These are phyloP conservation scores for Neolecta irregularis DNA, from an alignment of 1,139 yeast genomes.

Conservation along the genomic window DNA sequence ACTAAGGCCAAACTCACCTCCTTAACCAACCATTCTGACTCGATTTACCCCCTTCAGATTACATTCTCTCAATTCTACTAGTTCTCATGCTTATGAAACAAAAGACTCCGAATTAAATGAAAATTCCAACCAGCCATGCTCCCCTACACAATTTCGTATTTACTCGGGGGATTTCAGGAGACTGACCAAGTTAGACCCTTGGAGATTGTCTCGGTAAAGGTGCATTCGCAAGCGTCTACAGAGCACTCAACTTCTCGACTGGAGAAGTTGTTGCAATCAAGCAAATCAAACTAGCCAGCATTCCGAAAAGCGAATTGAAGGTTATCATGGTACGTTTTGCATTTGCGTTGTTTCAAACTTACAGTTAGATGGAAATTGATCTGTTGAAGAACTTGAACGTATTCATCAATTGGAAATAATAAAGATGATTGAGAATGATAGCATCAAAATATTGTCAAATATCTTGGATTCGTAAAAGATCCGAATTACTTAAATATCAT, in stretches of 20 bases:
- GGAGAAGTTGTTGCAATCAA: slow-evolving; percentile 72
- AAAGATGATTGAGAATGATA: slow-evolving; percentile 15
- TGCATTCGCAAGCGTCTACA: slow-evolving; percentile 62
- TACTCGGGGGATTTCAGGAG: too few relatives aligned
- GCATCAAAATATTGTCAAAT: slow-evolving; percentile 77
- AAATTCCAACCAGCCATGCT: too few relatives aligned
- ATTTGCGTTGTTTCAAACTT: background rate
- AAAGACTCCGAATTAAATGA: too few relatives aligned
- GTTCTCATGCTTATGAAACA: too few relatives aligned
- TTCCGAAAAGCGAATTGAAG: slow-evolving; percentile 24
- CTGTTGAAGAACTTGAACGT: slow-evolving; percentile 56
- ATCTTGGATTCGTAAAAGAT: slow-evolving; percentile 73
- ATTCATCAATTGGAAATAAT: slow-evolving; percentile 27
- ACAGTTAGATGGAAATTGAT: slow-evolving; percentile 36
- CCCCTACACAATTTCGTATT: too few relatives aligned
- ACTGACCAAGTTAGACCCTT: slow-evolving; percentile 22
- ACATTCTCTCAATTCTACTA: too few relatives aligned
- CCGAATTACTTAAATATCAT: slow-evolving; percentile 53
- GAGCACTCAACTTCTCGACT: slow-evolving; percentile 48
- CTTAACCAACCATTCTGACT: too few relatives aligned
- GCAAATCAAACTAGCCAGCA: slow-evolving; percentile 44
- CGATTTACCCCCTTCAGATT: too few relatives aligned
- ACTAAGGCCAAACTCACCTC: too few relatives aligned
- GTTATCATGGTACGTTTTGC: slow-evolving; percentile 9
- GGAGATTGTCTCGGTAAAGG: slow-evolving; percentile 60